Percentiles rank a stretch among this genome's conserved stretches.
These are phyloP conservation scores for Lactarius tabidus DNA, from an alignment of 768 basidiomycete species.

Conservation along the genomic window DNA sequence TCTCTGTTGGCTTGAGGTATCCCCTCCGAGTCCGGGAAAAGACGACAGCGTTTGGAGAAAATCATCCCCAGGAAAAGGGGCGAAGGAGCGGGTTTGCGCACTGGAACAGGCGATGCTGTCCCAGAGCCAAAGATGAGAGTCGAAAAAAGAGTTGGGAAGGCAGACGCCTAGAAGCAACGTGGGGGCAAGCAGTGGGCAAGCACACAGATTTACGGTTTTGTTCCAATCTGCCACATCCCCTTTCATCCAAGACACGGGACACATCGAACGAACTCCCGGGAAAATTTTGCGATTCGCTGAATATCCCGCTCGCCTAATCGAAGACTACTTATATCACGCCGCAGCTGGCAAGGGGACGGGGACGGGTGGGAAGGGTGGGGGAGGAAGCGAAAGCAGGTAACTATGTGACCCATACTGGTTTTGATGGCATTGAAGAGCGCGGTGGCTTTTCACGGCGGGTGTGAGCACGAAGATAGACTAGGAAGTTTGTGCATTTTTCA, in stretches of 20 bases:
- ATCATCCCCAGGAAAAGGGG: constrained; percentile 38
- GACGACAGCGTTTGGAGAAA: constrained; percentile 31
- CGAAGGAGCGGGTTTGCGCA: constrained; percentile 39
- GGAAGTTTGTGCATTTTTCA: constrained; percentile 64
- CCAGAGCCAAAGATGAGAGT: constrained; percentile 74
- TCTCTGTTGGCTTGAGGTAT: constrained; percentile 58
- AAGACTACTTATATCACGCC: constrained; percentile 34
- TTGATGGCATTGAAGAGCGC: constrained; percentile 84
- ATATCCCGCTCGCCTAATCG: constrained; percentile 69
- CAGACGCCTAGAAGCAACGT: constrained; percentile 46
- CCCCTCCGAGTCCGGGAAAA: constrained; percentile 22
- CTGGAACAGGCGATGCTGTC: constrained; percentile 38
- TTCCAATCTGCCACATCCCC: constrained; percentile 92
- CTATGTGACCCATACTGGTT: constrained; percentile 80
- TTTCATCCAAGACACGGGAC: constrained; percentile 95
- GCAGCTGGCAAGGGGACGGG: constrained; percentile 48
- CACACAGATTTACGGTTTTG: constrained; percentile 53
- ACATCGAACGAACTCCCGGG: constrained; percentile 89
- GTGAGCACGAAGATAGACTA: constrained; percentile 2
- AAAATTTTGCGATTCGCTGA: constrained; percentile 67
- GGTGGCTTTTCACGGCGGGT: constrained; percentile 47
- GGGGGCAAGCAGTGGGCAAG: background rate
- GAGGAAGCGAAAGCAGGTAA: constrained; percentile 65
- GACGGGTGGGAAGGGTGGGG: constrained; percentile 60
- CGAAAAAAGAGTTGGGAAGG: constrained; percentile 81